phyloP scores from a whole-genome alignment of 2,329 filamentous ascomycete species.

The Nannizziopsis barbatae region DNA sequence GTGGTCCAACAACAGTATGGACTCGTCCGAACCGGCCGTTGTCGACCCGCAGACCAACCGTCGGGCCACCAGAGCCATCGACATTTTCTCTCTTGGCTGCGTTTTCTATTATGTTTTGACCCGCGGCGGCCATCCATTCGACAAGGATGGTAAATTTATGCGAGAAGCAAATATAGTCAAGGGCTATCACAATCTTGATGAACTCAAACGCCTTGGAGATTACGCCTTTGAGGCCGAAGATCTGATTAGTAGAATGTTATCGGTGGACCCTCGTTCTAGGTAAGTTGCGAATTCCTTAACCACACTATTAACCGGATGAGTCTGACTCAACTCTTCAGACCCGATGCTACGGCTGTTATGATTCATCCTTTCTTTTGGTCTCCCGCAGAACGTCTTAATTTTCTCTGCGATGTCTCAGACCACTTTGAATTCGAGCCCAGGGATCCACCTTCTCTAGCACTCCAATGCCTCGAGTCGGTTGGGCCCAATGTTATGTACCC shows the following conservation, averaged over 20 bases:
- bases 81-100: conserved; percentile 92
- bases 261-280: conserved; percentile 51
- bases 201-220: conserved; percentile 65
- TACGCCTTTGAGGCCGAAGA: conserved; percentile 80
- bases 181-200: conserved; percentile 61
- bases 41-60: conserved; percentile 50
- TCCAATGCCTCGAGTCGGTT: conserved; percentile 48
- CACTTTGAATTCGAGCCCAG: conserved; percentile 88
- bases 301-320: neutral
- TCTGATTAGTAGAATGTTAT: conserved; percentile 71
- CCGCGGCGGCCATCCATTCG: conserved; percentile 82
- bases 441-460: conserved; percentile 61
- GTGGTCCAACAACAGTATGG: conserved; percentile 30
- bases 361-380: conserved; percentile 97
- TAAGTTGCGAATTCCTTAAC: conserved; percentile 22
- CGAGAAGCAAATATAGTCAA: conserved; percentile 96
- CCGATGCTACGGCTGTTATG: conserved; percentile 67
- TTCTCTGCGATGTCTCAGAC: conserved; percentile 93
- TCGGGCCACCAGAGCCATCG: conserved; percentile 86
- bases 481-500: conserved; percentile 38
- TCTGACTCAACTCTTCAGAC: conserved; percentile 28
- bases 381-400: conserved; percentile 73
- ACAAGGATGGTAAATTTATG: conserved; percentile 89
- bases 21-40: conserved; percentile 41
- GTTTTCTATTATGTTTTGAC: conserved; percentile 99